Evolutionary conservation across 441 rosid genomes (phyloP).

Genomic region (Euphorbia corollata): DNA sequence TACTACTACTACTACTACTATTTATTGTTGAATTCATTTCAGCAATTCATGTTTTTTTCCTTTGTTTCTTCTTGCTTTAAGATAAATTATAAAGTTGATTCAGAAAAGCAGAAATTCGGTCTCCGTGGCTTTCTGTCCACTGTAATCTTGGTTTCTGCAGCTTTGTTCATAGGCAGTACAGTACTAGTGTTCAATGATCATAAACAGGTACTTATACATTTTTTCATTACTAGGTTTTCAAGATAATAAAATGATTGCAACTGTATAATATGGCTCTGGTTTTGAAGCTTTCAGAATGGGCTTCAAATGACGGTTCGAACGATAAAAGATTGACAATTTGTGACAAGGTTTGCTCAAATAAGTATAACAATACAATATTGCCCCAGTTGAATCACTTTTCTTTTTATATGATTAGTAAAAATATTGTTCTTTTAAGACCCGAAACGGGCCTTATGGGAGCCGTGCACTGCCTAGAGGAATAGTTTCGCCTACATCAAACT

Average conservation of each 20-base stretch:
- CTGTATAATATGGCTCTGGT: not conserved
- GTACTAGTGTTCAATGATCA: conserved; percentile 33
- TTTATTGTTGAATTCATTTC: not conserved
- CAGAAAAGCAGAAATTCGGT: not conserved
- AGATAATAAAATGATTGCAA: not conserved
- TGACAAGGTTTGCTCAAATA: conserved; percentile 40
- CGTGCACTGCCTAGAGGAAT: conserved; percentile 67
- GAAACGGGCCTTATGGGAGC: conserved; percentile 37
- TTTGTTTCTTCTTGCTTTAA: not conserved
- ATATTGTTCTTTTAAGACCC: conserved; percentile 27
- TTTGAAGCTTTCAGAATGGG: conserved; percentile 48
- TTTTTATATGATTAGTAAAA: not conserved
- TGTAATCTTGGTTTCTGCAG: conserved; percentile 7
- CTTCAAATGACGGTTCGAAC: conserved; percentile 26
- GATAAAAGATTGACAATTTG: conserved; percentile 32
- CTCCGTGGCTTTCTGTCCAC: conserved; percentile 1
- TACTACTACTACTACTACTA: not conserved
- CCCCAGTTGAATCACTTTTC: not conserved
- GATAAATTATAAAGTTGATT: not conserved
- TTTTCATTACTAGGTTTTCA: too few relatives aligned
- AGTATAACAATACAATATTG: not conserved
- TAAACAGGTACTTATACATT: conserved; percentile 33
- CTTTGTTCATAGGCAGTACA: conserved; percentile 47
- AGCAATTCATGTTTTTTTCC: not conserved
- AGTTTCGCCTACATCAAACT: conserved; percentile 52